Base-by-base conservation (phyloP, 257 asterid species). In the Sherardia arvensis region DNA sequence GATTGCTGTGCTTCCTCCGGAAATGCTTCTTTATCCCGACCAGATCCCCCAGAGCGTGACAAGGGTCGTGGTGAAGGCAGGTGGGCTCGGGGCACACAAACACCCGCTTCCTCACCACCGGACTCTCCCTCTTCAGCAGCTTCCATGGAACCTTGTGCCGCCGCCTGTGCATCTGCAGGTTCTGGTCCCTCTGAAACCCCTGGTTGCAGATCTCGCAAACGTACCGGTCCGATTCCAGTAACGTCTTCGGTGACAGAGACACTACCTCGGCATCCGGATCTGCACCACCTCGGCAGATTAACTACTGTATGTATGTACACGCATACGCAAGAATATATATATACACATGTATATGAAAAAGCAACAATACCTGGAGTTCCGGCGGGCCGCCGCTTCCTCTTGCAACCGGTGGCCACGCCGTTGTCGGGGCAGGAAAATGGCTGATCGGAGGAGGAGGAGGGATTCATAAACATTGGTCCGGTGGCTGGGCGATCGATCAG, bases 261-360 rank as follows among this genome's bases (percentile, higher is more conserved):
- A 90, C 95, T 59, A 90, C 97, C 63, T 90, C 96, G 4, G 96
- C 97, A 73, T 87, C 97, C 43, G 96, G 97, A 91, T 91, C 97
- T 90, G 66, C 51, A 43, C n/a, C n/a, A n/a, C n/a, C n/a, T n/a
- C n/a, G n/a, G n/a, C n/a, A n/a, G n/a, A n/a, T n/a, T n/a, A n/a
- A n/a, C n/a, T n/a, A n/a, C n/a, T n/a, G n/a, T n/a, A n/a, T n/a
- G n/a, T n/a, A n/a, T n/a, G n/a, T n/a, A n/a, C n/a, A n/a, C n/a
- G n/a, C n/a, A n/a, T n/a, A n/a, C n/a, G n/a, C n/a, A n/a, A n/a
- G n/a, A n/a, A n/a, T n/a, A n/a, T n/a, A n/a, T n/a, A n/a, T n/a
- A n/a, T n/a, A n/a, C n/a, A n/a, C n/a, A n/a, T n/a, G n/a, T n/a
- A n/a, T n/a, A n/a, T n/a, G n/a, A n/a, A n/a, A n/a, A n/a, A n/a